A percentile compares a stretch with the other conserved stretches of the same genome.
Evolutionary conservation across 208 protist species (phyloP).

Genomic region (Leishmania lainsoni): DNA sequence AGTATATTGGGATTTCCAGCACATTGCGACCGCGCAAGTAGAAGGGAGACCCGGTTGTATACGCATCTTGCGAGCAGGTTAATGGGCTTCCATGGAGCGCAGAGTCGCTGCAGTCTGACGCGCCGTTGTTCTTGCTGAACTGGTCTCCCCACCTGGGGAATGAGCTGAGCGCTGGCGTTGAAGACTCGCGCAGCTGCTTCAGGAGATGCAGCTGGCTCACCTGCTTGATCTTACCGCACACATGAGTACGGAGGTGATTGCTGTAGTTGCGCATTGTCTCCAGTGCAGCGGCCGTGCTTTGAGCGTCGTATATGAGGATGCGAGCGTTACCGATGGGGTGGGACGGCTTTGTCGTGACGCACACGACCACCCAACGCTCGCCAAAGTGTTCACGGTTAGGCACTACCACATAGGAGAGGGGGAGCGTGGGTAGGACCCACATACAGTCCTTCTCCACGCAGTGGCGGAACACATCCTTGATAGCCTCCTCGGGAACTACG

Average conservation of each 20-base stretch:
- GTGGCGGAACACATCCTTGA: slow-evolving; percentile 63
- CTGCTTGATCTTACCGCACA: slow-evolving; percentile 68
- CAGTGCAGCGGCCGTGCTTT: slow-evolving; percentile 2
- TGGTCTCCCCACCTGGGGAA: slow-evolving; percentile 87
- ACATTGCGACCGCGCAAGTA: slow-evolving; percentile 66
- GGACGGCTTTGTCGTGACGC: slow-evolving; percentile 36
- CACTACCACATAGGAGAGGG: slow-evolving; percentile 54
- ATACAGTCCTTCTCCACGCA: slow-evolving; percentile 80
- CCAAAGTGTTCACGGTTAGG: slow-evolving; percentile 49
- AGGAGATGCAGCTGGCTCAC: slow-evolving; percentile 86
- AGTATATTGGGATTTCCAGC: slow-evolving; percentile 86
- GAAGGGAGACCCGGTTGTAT: slow-evolving; percentile 38
- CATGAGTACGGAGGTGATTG: slow-evolving; percentile 46
- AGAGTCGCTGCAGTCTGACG: neutral
- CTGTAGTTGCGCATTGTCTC: slow-evolving; percentile 29
- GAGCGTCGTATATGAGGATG: slow-evolving; percentile 57
- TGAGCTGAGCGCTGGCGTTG: slow-evolving; percentile 76
- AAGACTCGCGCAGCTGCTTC: slow-evolving; percentile 85
- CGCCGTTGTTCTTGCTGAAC: slow-evolving; percentile 39
- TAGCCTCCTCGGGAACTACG: slow-evolving; percentile 58
- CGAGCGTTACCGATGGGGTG: slow-evolving; percentile 32
- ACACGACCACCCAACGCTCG: slow-evolving; percentile 68
- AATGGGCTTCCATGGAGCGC: neutral
- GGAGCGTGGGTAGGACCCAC: slow-evolving; percentile 54
- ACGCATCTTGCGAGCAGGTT: neutral